Conservation (phyloP, 441 rosid genomes). For the Eruca vesicaria region DNA sequence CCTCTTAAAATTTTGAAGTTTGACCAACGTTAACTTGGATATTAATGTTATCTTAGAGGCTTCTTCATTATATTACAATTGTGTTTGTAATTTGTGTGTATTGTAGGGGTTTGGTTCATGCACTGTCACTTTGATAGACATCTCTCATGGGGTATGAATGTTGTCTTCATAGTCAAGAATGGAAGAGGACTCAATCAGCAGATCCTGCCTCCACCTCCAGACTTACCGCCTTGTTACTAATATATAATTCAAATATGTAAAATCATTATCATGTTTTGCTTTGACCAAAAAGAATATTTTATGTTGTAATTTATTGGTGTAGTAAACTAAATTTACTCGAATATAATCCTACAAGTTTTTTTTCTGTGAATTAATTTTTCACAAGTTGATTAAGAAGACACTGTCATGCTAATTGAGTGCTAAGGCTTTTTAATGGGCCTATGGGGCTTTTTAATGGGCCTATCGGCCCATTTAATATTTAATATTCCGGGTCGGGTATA, state of each 20-base stretch:
- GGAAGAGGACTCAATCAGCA: constrained; percentile 29
- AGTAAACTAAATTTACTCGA: too few species aligned
- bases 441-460: too few species aligned
- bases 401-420: not conserved
- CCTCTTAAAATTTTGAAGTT: too few species aligned
- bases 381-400: not conserved
- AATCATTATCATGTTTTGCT: not conserved
- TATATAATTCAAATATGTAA: not conserved
- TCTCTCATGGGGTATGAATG: constrained; percentile 59
- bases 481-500: constrained; percentile 1
- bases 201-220: constrained; percentile 49
- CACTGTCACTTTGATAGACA: constrained; percentile 64
- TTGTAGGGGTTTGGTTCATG: constrained; percentile 50
- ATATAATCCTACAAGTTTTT: too few species aligned
- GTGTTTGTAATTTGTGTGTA: not conserved
- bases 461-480: not conserved
- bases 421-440: constrained; percentile 1
- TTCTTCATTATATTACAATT: not conserved
- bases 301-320: not conserved
- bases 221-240: constrained; percentile 50
- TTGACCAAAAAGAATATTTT: too few species aligned
- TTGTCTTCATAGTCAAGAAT: constrained; percentile 48
- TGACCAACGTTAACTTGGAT: too few species aligned
- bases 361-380: too few species aligned
- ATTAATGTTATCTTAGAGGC: not conserved